Base-by-base conservation (phyloP, 257 asterid genomes). In the Capsicum chinense region DNA sequence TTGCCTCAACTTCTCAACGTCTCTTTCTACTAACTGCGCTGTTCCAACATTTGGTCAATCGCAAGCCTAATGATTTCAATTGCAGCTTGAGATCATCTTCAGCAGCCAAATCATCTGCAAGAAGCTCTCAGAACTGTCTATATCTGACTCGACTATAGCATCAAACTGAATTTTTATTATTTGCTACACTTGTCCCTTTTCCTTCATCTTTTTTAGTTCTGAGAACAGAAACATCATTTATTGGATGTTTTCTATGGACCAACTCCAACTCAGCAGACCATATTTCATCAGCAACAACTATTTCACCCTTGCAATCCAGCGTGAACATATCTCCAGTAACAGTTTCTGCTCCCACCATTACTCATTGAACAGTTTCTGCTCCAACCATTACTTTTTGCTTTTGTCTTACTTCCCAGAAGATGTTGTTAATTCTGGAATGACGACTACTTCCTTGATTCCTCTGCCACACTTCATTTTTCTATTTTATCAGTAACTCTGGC, bases 381-480 rank as follows among this genome's bases (percentile, higher is more conserved):
- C 69, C 42, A 63, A 63, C 8, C 69, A 19, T 19, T 63, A 63
- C 69, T 21, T 42, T 63, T 21, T 63, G 16, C 69, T 63, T 63
- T 35, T 67, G 67, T 67, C 19, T 67, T 35, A 67, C 74, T 35
- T 67, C 19, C 74, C 50, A 13, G n/a, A 67, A 67, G 74, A 67
- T 67, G 3, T 66, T 35, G 74, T 35, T 67, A 67, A 67, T 39
- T 67, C 50, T 35, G 19, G 19, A 48, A 67, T 35, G 50, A 48
- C 3, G 44, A 35, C 47, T 67, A 48, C 19, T 67, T 67, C 74
- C 50, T 35, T 35, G 19, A 35, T 67, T 14, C 21, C 73, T 13
- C 6, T 35, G 16, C 10, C 17, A 12, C 74, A 35, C 48, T 19
- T 67, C 50, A 35, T 4, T 67, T 35, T 67, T 15, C 47, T 33